Base-by-base conservation (phyloP, 2,329 filamentous ascomycete species). In the Ophiostoma montium region DNA sequence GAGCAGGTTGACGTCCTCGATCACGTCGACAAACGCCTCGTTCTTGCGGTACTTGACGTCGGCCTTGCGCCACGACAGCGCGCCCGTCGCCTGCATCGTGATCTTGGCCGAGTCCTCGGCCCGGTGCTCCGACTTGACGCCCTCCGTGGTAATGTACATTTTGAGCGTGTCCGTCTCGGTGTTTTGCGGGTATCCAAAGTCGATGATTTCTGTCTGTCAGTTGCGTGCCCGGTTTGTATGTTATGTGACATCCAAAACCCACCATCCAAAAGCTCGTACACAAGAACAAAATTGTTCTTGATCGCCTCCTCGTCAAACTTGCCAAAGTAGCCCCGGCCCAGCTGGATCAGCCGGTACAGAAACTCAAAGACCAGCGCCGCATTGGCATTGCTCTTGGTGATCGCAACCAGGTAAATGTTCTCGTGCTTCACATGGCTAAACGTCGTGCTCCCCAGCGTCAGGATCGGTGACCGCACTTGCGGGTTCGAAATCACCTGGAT, bases 361-460 rank as follows among this genome's bases (percentile, higher is more conserved):
- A 98, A 98, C 70, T 98, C 92, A 62, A 98, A 98, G 21, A 98
- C 87, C 50, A 98, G 77, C 38, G 94, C 94, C 12, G 89, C 89
- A 76, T 98, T 98, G 70, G 89, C 92, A 68, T 98, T 98, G 71
- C 89, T 95, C 72, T 96, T 98, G 51, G 89, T 96, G 59, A 98
- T 86, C 16, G 90, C 92, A 49, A 96, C 90, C 58, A 98, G 69
- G 67, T 96, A 98, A 63, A 98, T 95, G 65, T 98, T 98, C 65
- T 98, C 92, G 69, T 95, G 90, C 67, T 95, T 95, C 68, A 98
- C 90, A 80, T 98, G 92, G 72, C 88, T 95, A 68, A 98, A 98
- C 43, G 94, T 98, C 50, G 92, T 98, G 65, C 87, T 95, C 56
- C 94, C 92, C 51, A 98, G 80, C 5, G 92, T 98, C 59, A 98